phyloP scores from a whole-genome alignment of 768 basidiomycete genomes.

The Lentinus brumalis region DNA sequence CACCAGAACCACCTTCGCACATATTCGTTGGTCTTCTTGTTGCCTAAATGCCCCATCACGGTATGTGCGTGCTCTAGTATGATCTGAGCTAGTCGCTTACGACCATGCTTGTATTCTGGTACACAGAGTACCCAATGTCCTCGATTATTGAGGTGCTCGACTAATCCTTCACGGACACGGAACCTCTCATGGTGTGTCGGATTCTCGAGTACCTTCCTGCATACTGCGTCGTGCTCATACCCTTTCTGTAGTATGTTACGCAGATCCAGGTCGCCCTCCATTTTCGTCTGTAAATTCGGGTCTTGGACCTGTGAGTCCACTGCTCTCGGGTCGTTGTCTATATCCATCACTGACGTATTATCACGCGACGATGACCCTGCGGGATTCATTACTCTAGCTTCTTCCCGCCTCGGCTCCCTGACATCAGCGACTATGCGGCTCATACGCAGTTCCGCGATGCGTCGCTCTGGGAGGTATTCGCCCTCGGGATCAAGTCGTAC shows the following conservation, averaged over 20 bases:
- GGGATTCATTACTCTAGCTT: too few relatives aligned
- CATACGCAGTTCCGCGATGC: too few relatives aligned
- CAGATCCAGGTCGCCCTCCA: too few relatives aligned
- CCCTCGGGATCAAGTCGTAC: constrained; percentile 8
- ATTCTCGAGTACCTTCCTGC: constrained; percentile 10
- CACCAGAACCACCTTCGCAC: constrained; percentile 40
- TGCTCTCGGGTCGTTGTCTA: too few relatives aligned
- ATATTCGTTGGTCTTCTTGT: constrained; percentile 31
- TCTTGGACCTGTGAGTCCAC: too few relatives aligned
- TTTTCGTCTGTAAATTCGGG: too few relatives aligned
- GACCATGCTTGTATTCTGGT: constrained; percentile 14
- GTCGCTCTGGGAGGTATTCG: too few relatives aligned
- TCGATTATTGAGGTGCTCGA: not conserved
- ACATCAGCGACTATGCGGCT: too few relatives aligned
- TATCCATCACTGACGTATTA: too few relatives aligned
- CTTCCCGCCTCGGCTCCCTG: too few relatives aligned
- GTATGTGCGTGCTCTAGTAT: constrained; percentile 32
- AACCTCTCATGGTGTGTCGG: constrained; percentile 8
- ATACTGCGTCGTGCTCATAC: not conserved
- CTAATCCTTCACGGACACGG: not conserved
- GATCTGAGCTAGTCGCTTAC: constrained; percentile 17
- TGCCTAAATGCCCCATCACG: constrained; percentile 36
- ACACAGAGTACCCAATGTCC: constrained; percentile 22
- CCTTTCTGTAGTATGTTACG: too few relatives aligned
- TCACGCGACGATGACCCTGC: too few relatives aligned